Base-by-base conservation (phyloP, 805 yeast genomes). In the Grigorovia yakushimaensis region DNA sequence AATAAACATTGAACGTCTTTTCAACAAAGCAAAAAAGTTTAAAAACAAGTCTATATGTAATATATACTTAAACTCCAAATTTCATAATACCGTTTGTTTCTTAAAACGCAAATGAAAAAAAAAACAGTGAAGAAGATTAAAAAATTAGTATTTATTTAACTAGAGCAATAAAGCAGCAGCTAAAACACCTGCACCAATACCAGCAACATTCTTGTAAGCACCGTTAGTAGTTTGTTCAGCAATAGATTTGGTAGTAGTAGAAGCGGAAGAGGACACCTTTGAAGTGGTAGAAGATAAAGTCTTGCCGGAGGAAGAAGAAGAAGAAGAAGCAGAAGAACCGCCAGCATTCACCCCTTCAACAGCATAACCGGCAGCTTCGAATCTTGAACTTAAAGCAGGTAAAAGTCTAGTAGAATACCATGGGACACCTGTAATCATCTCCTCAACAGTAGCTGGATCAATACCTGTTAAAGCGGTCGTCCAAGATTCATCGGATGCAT, bases 381-480 rank as follows among this genome's bases (percentile, higher is more conserved):
- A 20, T 37, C 39, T 37, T 15, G 7, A 9, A 20, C 18, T 17
- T 37, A 51, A 39, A 35, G 23, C 52, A 17, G 57, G 50, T 39
- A 51, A 51, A 17, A 61, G 38, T 51, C 65, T 59, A 39, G 55
- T 47, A 21, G 62, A 54, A 51, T 60, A 65, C 69, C 68, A 65
- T 52, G 69, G 67, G 35, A 65, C 52, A 40, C 60, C 67, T 15
- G 67, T 61, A 20, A 65, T 51, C 52, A 61, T 55, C 5, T 61
- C 35, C 6, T 59, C 54, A 35, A 64, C 61, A 23, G 55, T 54
- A 43, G 45, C 22, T 48, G 57, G 49, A 47, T 65, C 62, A 39
- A 65, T 52, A 41, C 51, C 48, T 17, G 49, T 20, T 49, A 51
- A 59, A 44, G 58, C 50, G 17, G 64, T 53, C 46, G 69, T 65